Conservation (phyloP, 2,329 filamentous ascomycete genomes). For the Juglanconis oblonga region DNA sequence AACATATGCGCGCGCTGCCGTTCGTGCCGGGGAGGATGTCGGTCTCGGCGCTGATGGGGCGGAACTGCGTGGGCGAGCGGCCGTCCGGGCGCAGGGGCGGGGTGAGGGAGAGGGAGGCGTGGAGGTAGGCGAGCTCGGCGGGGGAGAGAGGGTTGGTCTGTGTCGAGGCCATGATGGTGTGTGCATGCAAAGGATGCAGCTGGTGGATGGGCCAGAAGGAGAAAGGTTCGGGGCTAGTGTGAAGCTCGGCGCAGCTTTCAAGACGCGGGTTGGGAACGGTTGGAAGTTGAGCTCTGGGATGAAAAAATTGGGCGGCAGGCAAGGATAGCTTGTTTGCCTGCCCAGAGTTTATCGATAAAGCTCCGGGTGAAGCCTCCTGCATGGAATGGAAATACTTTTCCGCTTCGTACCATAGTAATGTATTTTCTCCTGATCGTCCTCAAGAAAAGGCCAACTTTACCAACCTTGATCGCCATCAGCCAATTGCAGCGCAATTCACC, state of each 20-base stretch:
- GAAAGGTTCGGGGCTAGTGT: not conserved
- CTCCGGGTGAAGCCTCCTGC: too few relatives aligned
- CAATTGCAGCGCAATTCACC: not conserved
- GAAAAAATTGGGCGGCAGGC: constrained; percentile 15
- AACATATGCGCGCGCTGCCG: constrained; percentile 89
- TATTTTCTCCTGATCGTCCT: too few relatives aligned
- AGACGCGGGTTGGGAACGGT: not conserved
- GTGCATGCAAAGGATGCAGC: too few relatives aligned
- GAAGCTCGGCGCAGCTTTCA: not conserved
- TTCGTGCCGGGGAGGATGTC: constrained; percentile 87
- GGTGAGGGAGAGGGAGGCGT: constrained; percentile 75
- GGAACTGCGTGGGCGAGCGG: constrained; percentile 79
- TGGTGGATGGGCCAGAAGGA: not conserved
- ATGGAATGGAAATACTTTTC: too few relatives aligned
- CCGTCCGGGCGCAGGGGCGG: constrained; percentile 90
- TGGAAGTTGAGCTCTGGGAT: not conserved
- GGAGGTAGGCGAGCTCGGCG: constrained; percentile 93
- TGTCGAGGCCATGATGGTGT: constrained; percentile 55
- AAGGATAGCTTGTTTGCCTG: not conserved
- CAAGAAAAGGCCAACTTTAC: too few relatives aligned
- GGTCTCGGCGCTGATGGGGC: constrained; percentile 84
- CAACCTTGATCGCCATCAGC: too few relatives aligned
- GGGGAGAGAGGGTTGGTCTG: constrained; percentile 80
- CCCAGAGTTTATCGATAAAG: not conserved
- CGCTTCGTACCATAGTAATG: too few relatives aligned